Conservation (phyloP, 768 basidiomycete species). For the Thelephora aurantiotincta region DNA sequence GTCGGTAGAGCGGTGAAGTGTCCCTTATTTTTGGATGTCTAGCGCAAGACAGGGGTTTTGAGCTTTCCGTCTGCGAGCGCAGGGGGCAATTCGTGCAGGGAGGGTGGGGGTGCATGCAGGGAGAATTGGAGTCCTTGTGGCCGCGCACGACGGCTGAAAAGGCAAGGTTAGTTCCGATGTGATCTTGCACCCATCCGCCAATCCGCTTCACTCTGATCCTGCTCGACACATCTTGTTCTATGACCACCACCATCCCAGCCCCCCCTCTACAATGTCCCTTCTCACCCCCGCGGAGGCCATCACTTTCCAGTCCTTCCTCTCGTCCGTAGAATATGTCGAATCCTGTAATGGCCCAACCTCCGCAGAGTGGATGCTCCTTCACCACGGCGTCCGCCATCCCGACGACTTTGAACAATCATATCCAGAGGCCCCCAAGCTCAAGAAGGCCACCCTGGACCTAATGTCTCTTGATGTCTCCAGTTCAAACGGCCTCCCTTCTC, state of each 20-base stretch:
- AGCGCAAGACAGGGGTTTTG: no score
- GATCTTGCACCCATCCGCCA: no score
- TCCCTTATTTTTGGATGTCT: no score
- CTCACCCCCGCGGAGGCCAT: constrained; percentile 53
- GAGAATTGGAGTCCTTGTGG: no score
- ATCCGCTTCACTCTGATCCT: no score
- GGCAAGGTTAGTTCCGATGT: no score
- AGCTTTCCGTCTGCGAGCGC: no score
- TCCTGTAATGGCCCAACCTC: constrained; percentile 23
- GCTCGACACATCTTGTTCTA: no score
- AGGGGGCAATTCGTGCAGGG: no score
- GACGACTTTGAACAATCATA: constrained; percentile 31
- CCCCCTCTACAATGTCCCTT: constrained; percentile 31
- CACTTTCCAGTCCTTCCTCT: constrained; percentile 57
- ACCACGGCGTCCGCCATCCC: constrained; percentile 26
- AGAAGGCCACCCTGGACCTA: constrained; percentile 73
- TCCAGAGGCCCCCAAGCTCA: constrained; percentile 18
- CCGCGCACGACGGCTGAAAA: no score
- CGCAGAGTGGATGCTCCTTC: constrained; percentile 36
- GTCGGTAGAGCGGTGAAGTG: no score
- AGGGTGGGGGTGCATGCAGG: no score
- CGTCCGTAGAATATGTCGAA: constrained; percentile 31
- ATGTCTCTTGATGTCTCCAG: constrained; percentile 44
- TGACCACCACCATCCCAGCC: neutral
- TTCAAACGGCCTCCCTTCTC: constrained; percentile 1